These are phyloP conservation scores for Sclerotinia nivalis DNA, from an alignment of 2,329 filamentous ascomycete species.

Conservation along the genomic window DNA sequence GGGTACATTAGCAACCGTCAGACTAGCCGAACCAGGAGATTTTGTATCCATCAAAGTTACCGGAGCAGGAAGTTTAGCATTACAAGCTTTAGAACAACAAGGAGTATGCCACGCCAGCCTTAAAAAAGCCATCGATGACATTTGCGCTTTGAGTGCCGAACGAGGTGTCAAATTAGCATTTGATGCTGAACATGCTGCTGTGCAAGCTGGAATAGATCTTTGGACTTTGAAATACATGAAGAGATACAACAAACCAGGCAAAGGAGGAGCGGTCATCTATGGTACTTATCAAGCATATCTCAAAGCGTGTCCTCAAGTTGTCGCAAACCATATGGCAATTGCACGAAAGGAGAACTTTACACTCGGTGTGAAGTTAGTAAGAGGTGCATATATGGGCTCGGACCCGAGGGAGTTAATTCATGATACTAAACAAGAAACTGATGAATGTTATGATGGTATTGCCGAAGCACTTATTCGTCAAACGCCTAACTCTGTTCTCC, in stretches of 20 bases:
- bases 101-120: slow-evolving; percentile 65
- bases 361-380: slow-evolving; percentile 73
- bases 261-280: slow-evolving; percentile 69
- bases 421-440: slow-evolving; percentile 70
- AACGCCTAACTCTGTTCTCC: slow-evolving; percentile 58
- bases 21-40: slow-evolving; percentile 51
- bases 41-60: slow-evolving; percentile 69
- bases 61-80: slow-evolving; percentile 73
- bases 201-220: slow-evolving; percentile 77
- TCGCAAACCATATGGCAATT: slow-evolving; percentile 59
- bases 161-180: slow-evolving; percentile 75
- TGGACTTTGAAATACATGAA: slow-evolving; percentile 79
- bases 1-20: slow-evolving; percentile 73
- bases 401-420: slow-evolving; percentile 71
- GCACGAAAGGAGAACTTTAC: slow-evolving; percentile 63
- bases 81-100: slow-evolving; percentile 64
- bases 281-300: slow-evolving; percentile 79
- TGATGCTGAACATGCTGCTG: slow-evolving; percentile 79
- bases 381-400: slow-evolving; percentile 70
- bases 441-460: slow-evolving; percentile 71
- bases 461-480: slow-evolving; percentile 66
- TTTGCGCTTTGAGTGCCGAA: slow-evolving; percentile 70
- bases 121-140: slow-evolving; percentile 67
- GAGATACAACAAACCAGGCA: slow-evolving; percentile 65
- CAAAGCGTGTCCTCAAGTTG: slow-evolving; percentile 58